Base-by-base conservation (phyloP, 371 early-diverging fungal species). In the Rhizopus arrhizus region DNA sequence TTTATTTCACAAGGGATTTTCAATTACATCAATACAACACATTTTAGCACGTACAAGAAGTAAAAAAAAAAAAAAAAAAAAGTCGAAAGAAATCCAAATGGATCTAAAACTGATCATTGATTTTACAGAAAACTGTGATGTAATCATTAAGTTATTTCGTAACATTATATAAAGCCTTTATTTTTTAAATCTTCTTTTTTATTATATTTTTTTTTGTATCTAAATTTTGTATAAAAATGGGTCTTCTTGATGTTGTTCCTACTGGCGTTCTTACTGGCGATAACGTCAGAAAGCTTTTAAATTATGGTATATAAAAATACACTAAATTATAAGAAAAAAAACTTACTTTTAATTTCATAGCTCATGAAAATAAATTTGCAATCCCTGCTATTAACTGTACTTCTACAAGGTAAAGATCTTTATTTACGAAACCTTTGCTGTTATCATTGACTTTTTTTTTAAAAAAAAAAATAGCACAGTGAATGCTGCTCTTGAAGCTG, bases 331-430 rank as follows among this genome's bases (percentile, higher is more conserved):
- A n/a, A 22, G 10, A 22, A 13, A 52, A 41, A 31, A 40, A 32
- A 29, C 43, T 41, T 38, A 13, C 22, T 2, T 22, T 40, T 8
- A 15, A 13, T 32, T 11, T 31, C 8, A 12, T 62, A 78, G 92
- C 93, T 48, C 86, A 85, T 62, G 82, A 91, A 73, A 78, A 94
- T 67, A 73, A 82, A 43, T 94, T 93, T 62, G 95, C 95, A 64
- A 95, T 95, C 74, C 94, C 95, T 56, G 94, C 95, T 53, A 88
- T 95, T 81, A 95, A 95, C 86, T 92, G 93, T 86, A 94, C 94
- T 64, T 89, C 92, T 48, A 90, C 94, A 48, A 92, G 92, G 22
- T 22, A 22, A 22, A 22, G 22, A 22, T 22, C 22, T 22, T 22
- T 22, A 22, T 22, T 2, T 22, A 22, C 22, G 22, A 22, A 22